Base-by-base conservation (phyloP, 176 grass and related monocot species). In the Phragmites australis region DNA sequence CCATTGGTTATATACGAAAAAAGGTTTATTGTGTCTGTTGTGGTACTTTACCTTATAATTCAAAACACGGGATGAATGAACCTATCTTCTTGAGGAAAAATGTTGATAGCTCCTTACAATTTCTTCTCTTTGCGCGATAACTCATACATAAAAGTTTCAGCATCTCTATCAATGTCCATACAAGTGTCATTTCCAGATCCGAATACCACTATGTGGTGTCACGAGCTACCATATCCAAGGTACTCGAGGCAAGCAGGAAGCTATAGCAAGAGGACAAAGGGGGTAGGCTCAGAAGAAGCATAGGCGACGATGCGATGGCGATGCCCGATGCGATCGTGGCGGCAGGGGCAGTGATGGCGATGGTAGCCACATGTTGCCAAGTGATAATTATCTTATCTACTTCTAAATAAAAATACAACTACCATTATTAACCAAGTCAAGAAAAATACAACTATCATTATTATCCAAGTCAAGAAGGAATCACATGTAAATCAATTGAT, bases 151-250 rank as follows among this genome's bases (percentile, higher is more conserved):
- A 55, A 43, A 27, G 15, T 68, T 80, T 52, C 26, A 67, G 16
- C 50, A 19, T 68, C 63, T 80, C 48, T 55, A 68, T 56, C 40
- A 16, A 6, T 69, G 22, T 68, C 61, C 63, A 53, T 26, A 43
- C 9, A 54, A 19, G 63, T 77, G 40, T 6, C 27, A n/a, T 31
- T 80, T 79, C 7, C 61, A 79, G 3, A 39, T 13, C 23, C 22
- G 12, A 17, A n/a, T n/a, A n/a, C n/a, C n/a, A n/a, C n/a, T n/a
- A n/a, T n/a, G n/a, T n/a, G n/a, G n/a, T n/a, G n/a, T n/a, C n/a
- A n/a, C n/a, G n/a, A n/a, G n/a, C n/a, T n/a, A n/a, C n/a, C n/a
- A n/a, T n/a, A n/a, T n/a, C n/a, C n/a, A n/a, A n/a, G n/a, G n/a
- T n/a, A n/a, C n/a, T n/a, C n/a, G n/a, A n/a, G n/a, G n/a, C n/a